Evolutionary conservation across 805 yeast species (phyloP).

Genomic region (Cyberlindnera mrakii): DNA sequence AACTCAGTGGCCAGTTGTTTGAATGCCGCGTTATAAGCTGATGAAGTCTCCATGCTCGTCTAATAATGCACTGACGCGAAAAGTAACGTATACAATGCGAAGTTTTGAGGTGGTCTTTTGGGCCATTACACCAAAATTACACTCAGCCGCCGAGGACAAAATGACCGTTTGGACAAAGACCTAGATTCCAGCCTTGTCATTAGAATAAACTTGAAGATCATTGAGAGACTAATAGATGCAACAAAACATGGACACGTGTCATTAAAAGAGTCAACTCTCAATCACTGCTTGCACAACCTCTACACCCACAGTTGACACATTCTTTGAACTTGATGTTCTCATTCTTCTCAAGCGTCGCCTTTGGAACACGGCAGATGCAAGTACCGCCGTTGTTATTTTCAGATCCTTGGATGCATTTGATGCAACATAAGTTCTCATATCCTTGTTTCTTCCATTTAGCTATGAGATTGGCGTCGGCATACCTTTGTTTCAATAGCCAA

Average conservation of each 20-base stretch:
- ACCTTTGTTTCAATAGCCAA: conserved; percentile 63
- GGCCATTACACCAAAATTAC: too few relatives aligned
- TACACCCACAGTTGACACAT: conserved; percentile 80
- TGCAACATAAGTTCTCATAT: conserved; percentile 80
- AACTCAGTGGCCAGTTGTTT: neutral
- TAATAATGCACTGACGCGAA: too few relatives aligned
- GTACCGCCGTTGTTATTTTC: conserved; percentile 62
- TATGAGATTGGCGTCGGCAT: conserved; percentile 63
- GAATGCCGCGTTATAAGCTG: neutral
- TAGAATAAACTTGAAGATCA: too few relatives aligned
- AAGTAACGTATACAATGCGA: too few relatives aligned
- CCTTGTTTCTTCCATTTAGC: conserved; percentile 86
- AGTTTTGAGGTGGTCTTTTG: too few relatives aligned
- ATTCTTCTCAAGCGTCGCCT: conserved; percentile 38
- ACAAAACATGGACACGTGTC: neutral
- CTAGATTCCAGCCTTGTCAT: too few relatives aligned
- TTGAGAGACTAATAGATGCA: too few relatives aligned
- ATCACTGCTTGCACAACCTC: conserved; percentile 77
- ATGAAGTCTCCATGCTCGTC: neutral
- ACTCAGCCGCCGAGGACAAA: neutral
- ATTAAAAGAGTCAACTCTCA: conserved; percentile 20
- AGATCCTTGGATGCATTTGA: conserved; percentile 61
- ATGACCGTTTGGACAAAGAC: too few relatives aligned
- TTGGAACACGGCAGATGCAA: conserved; percentile 85
- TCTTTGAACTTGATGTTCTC: conserved; percentile 35